Evolutionary conservation across 225 moss, liverwort and hornwort genomes (phyloP).

Genomic region (Ulota crispa): DNA sequence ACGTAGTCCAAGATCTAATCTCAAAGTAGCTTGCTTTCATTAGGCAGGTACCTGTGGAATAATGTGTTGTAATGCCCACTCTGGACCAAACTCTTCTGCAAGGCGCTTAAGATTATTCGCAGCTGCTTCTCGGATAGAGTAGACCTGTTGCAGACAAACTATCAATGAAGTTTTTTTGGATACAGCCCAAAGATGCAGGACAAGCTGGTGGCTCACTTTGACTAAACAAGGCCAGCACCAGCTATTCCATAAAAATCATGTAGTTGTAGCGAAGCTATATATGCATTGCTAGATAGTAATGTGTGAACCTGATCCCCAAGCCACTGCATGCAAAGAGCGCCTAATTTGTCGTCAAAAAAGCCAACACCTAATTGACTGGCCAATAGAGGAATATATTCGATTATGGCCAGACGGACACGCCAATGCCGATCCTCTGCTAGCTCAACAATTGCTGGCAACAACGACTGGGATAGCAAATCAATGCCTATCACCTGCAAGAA

Average conservation of each 20-base stretch:
- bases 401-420: conserved; percentile 95
- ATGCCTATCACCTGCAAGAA: conserved; percentile 89
- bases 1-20: neutral
- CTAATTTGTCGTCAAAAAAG: conserved; percentile 97
- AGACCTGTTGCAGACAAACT: conserved; percentile 54
- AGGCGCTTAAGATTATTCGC: conserved; percentile 93
- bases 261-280: neutral
- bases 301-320: conserved; percentile 85
- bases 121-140: conserved; percentile 96
- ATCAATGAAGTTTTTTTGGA: neutral
- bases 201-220: conserved; percentile 6
- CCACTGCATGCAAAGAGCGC: conserved; percentile 98
- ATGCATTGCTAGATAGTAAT: conserved; percentile 10
- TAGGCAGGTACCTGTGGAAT: conserved; percentile 74
- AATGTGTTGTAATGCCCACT: conserved; percentile 96
- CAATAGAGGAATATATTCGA: conserved; percentile 93
- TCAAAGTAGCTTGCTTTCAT: neutral
- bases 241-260: neutral
- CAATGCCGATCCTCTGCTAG: conserved; percentile 95
- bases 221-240: conserved; percentile 1
- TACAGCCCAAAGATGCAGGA: neutral
- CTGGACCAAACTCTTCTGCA: conserved; percentile 86
- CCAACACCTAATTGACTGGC: conserved; percentile 96
- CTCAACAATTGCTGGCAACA: conserved; percentile 97
- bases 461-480: conserved; percentile 91